These are phyloP conservation scores for Ustanciosporium gigantosporum DNA, from an alignment of 1,284 basidiomycete species.

Conservation along the genomic window DNA sequence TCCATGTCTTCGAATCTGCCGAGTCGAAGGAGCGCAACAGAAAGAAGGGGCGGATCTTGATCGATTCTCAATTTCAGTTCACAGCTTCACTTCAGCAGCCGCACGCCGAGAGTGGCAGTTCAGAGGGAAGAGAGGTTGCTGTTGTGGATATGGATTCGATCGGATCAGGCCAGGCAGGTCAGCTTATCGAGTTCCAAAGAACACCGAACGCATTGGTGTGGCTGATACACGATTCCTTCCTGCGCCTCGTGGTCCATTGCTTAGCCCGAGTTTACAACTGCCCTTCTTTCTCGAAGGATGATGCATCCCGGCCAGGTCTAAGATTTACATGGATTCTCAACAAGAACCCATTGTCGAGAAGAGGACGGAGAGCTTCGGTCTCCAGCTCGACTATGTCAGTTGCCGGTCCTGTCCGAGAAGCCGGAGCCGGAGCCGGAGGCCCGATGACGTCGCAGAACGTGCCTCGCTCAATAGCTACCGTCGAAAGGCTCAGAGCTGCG, in stretches of 20 bases:
- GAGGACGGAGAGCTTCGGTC: constrained; percentile 19
- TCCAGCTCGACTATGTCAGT: constrained; percentile 3
- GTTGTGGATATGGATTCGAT: constrained; percentile 8
- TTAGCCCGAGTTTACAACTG: constrained; percentile 43
- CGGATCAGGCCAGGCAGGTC: neutral
- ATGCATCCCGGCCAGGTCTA: neutral
- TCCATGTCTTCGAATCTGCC: constrained; percentile 9
- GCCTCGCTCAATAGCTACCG: neutral
- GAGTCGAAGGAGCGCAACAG: neutral
- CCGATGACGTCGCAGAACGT: neutral
- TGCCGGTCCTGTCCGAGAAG: neutral
- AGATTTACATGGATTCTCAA: constrained; percentile 53
- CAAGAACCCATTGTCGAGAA: constrained; percentile 34
- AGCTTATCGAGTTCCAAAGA: constrained; percentile 41
- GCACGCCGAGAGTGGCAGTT: neutral
- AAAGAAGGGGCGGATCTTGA: constrained; percentile 6
- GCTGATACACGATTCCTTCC: constrained; percentile 42
- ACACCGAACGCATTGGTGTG: constrained; percentile 49
- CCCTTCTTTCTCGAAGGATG: constrained; percentile 48
- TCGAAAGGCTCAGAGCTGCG: neutral
- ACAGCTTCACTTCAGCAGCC: neutral
- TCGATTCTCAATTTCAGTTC: constrained; percentile 13
- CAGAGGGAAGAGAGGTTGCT: neutral
- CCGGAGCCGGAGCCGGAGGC: neutral
- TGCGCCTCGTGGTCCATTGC: constrained; percentile 51